phyloP scores from a whole-genome alignment of 23 red algal genomes.

The Gracilaria caudata region DNA sequence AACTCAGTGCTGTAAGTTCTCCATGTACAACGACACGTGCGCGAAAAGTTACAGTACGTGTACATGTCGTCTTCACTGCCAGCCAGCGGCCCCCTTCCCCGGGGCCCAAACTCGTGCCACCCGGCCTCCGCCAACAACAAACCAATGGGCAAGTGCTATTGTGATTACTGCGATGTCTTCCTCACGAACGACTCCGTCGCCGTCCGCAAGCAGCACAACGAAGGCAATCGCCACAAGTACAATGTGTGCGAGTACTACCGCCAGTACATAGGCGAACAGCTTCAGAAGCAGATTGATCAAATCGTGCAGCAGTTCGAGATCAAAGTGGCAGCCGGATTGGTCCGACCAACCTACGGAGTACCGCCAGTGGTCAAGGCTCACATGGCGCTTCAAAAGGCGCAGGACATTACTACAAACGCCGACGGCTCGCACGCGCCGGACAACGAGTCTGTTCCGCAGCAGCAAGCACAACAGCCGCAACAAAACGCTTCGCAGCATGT shows the following conservation, averaged over 20 bases:
- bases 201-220: conserved; percentile 92
- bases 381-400: neutral
- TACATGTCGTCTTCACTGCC: too few species aligned
- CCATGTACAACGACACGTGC: too few species aligned
- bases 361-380: conserved; percentile 12
- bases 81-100: too few species aligned
- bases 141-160: conserved; percentile 87
- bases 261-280: conserved; percentile 78
- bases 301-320: conserved; percentile 78
- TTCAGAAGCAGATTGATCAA: conserved; percentile 77
- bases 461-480: neutral
- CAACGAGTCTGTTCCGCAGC: neutral
- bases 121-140: too few species aligned
- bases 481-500: neutral
- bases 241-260: conserved; percentile 83
- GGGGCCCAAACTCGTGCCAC: too few species aligned
- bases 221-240: conserved; percentile 83
- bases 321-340: conserved; percentile 57
- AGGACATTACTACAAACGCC: neutral
- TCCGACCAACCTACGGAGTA: conserved; percentile 60
- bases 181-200: conserved; percentile 78
- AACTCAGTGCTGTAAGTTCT: too few species aligned
- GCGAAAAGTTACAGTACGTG: too few species aligned
- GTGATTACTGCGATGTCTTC: conserved; percentile 90
- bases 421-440: neutral